These are phyloP conservation scores for Tylopilus vinaceipallidus DNA, from an alignment of 768 basidiomycete species.

Conservation along the genomic window DNA sequence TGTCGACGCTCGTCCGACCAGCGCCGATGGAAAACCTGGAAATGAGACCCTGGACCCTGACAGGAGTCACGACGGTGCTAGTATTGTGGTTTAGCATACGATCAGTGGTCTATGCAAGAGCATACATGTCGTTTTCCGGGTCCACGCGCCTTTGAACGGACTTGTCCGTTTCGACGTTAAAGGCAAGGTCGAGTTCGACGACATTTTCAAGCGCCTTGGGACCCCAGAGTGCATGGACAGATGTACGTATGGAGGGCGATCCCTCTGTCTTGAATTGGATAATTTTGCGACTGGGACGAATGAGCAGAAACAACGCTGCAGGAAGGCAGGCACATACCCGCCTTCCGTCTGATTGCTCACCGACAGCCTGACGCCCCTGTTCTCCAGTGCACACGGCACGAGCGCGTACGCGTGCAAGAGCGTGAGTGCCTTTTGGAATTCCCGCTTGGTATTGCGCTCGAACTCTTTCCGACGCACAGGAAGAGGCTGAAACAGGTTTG, in stretches of 20 bases:
- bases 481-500: conserved; percentile 72
- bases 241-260: conserved; percentile 53
- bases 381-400: conserved; percentile 62
- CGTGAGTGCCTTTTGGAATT: conserved; percentile 81
- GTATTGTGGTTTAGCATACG: not conserved
- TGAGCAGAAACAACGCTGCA: conserved; percentile 3
- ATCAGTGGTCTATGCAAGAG: not conserved
- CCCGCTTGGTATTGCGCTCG: conserved; percentile 83
- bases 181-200: conserved; percentile 66
- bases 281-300: conserved; percentile 49
- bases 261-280: conserved; percentile 76
- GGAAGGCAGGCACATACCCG: conserved; percentile 52
- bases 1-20: conserved; percentile 75
- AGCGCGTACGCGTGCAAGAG: conserved; percentile 88
- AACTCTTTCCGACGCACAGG: conserved; percentile 93
- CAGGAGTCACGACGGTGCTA: conserved; percentile 32
- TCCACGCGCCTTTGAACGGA: conserved; percentile 20
- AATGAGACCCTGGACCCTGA: conserved; percentile 73
- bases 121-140: conserved; percentile 21
- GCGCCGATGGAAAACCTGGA: conserved; percentile 77
- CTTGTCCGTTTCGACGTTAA: conserved; percentile 69
- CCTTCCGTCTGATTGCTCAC: conserved; percentile 67
- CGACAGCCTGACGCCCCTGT: conserved; percentile 65
- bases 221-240: conserved; percentile 81
- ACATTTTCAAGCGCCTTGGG: conserved; percentile 74